Evolutionary conservation across 2,329 filamentous ascomycete species (phyloP).

Genomic region (Fusarium sambucinum): DNA sequence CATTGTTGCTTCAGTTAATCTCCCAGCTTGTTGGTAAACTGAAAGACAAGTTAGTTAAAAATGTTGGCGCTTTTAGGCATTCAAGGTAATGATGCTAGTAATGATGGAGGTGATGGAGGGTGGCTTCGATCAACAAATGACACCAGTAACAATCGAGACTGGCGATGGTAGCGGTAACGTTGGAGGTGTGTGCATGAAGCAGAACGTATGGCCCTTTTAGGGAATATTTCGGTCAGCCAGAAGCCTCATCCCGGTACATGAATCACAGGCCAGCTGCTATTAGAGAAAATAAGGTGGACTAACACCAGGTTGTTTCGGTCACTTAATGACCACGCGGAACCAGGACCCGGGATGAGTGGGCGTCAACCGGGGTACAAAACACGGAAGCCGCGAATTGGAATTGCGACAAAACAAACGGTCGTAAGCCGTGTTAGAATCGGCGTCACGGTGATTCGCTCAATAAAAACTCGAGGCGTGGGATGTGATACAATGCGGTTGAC

Average conservation of each 20-base stretch:
- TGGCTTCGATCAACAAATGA: conserved; percentile 31
- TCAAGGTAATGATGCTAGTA: conserved; percentile 5
- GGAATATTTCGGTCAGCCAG: conserved; percentile 43
- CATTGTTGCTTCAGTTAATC: conserved; percentile 41
- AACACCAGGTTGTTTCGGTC: conserved; percentile 45
- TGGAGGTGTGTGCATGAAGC: conserved; percentile 25
- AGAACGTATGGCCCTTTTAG: conserved; percentile 46
- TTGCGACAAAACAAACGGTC: conserved; percentile 39
- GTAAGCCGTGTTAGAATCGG: conserved; percentile 44
- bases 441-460: conserved; percentile 42
- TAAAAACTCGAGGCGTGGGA: conserved; percentile 25
- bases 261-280: conserved; percentile 41
- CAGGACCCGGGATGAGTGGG: conserved; percentile 39
- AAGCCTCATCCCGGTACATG: conserved; percentile 40
- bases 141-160: conserved; percentile 10
- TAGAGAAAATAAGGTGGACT: conserved; percentile 47
- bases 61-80: conserved; percentile 10
- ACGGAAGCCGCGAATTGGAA: conserved; percentile 43
- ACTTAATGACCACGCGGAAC: conserved; percentile 42
- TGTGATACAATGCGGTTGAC: conserved; percentile 39
- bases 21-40: conserved; percentile 9
- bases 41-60: conserved; percentile 4
- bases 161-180: conserved; percentile 21
- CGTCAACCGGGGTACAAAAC: conserved; percentile 32
- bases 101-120: conserved; percentile 13